phyloP scores from a whole-genome alignment of 2,329 filamentous ascomycete genomes.

The Fusarium lateritium region DNA sequence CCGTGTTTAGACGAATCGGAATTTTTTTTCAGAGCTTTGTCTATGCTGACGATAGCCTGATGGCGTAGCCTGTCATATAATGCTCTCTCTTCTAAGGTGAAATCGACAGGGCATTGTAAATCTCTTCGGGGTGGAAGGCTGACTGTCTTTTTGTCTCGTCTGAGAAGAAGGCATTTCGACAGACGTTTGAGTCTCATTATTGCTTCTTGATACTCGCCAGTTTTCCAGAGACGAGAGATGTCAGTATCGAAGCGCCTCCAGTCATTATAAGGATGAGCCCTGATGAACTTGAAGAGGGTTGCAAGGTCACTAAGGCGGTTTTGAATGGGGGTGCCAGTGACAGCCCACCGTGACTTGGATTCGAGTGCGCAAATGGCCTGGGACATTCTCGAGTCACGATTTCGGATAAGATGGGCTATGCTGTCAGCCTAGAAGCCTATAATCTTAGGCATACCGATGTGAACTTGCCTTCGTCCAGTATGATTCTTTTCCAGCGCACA shows the following conservation, averaged over 20 bases:
- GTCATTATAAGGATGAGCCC: constrained; percentile 57
- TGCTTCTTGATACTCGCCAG: constrained; percentile 54
- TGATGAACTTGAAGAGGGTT: constrained; percentile 60
- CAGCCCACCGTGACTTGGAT: constrained; percentile 59
- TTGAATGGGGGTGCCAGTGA: constrained; percentile 66
- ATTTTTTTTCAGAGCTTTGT: constrained; percentile 52
- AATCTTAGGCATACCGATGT: accelerated
- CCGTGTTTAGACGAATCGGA: constrained; percentile 16
- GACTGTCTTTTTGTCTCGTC: constrained; percentile 57
- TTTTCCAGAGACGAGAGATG: constrained; percentile 55
- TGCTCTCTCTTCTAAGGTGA: constrained; percentile 54
- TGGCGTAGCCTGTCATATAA: constrained; percentile 54
- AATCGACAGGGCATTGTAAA: constrained; percentile 53
- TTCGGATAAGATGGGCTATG: constrained; percentile 38
- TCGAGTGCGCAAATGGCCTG: constrained; percentile 57
- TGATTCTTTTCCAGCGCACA: constrained; percentile 52
- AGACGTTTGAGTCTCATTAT: constrained; percentile 58
- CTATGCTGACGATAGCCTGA: constrained; percentile 51
- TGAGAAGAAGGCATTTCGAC: constrained; percentile 56
- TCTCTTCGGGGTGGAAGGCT: constrained; percentile 57
- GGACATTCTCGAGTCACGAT: constrained; percentile 31
- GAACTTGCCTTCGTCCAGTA: constrained; percentile 37
- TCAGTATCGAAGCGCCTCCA: constrained; percentile 29
- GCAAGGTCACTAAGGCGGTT: constrained; percentile 61
- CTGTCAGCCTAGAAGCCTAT: background rate